Base-by-base conservation (phyloP, 2,329 filamentous ascomycete species). In the Rutstroemia sydowiana region DNA sequence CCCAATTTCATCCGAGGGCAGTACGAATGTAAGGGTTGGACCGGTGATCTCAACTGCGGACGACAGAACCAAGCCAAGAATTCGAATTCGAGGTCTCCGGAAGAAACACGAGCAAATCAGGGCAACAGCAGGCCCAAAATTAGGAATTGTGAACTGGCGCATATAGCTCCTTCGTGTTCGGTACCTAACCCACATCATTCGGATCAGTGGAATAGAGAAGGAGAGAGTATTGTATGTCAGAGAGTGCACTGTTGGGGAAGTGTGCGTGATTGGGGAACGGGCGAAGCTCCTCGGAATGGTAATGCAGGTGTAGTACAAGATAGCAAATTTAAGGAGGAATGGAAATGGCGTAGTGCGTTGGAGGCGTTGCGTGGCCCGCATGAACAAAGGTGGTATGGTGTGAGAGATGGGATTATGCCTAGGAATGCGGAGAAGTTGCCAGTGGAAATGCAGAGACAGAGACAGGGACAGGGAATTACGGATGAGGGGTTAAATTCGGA, bases 311-410 rank as follows among this genome's bases (percentile, higher is more conserved):
- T n/a, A 16, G 18, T 7, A 36, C 34, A 36, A 16, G 7, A 36
- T 6, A 5, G n/a, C 9, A 20, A 45, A 9, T 8, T 45, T 3
- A 13, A 14, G 2, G 3, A 32, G 2, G 48, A 51, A 2, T 51
- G 48, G 48, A 34, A 23, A 31, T 51, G 48, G 48, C 30, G 48
- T n/a, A 5, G 30, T 9, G 23, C 2, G 14, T 45, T 51, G 48
- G 48, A 51, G 23, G 41, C 28, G 20, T 7, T 51, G 8, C 14
- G 41, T n/a, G 18, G 14, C 7, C 41, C 31, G 1, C 48, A 51
- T 10, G 48, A 45, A 32, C 45, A 32, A 3, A 41, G 40, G 8
- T 18, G 28, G 11, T 45, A 51, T 23, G 48, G 48, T 1, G 44
- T 42, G 21, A 20, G 9, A 20, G 41, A 34, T 13, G 41, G 32